Percentiles rank a stretch among this genome's conserved stretches.
phyloP scores from a whole-genome alignment of 768 basidiomycete species.

The Suillus cothurnatus region DNA sequence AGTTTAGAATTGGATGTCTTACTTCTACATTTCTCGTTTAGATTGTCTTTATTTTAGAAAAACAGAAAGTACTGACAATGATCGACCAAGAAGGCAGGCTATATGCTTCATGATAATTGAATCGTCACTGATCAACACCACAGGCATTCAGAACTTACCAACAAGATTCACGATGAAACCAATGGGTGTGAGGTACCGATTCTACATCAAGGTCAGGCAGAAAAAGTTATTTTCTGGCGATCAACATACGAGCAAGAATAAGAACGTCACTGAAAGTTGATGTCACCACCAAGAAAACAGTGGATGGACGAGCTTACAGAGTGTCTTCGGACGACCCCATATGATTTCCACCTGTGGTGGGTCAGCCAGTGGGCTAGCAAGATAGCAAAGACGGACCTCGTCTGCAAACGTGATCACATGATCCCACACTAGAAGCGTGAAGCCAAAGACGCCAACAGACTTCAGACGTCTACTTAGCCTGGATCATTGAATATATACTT shows the following conservation, averaged over 20 bases:
- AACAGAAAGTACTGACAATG: not conserved
- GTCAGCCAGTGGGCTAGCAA: not conserved
- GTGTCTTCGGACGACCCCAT: constrained; percentile 39
- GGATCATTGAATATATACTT: not conserved
- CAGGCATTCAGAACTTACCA: constrained; percentile 22
- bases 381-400: constrained; percentile 29
- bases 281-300: not conserved
- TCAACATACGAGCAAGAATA: constrained; percentile 40
- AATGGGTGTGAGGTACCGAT: constrained; percentile 64
- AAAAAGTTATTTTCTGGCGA: not conserved
- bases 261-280: constrained; percentile 29
- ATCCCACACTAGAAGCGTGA: constrained; percentile 53
- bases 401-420: constrained; percentile 41
- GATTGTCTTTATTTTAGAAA: not conserved
- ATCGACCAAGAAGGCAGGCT: constrained; percentile 17
- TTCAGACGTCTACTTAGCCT: constrained; percentile 22
- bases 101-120: constrained; percentile 15
- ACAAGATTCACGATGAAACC: constrained; percentile 60
- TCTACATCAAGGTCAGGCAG: constrained; percentile 40
- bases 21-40: constrained; percentile 10
- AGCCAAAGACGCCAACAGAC: constrained; percentile 55
- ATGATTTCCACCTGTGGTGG: constrained; percentile 35
- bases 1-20: not conserved
- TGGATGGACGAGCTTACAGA: constrained; percentile 28
- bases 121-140: not conserved